Evolutionary conservation across 371 early-diverging fungal species (phyloP), one percentile per base, ranked within the genome.

Genomic region (Rhizopus sp.): DNA sequence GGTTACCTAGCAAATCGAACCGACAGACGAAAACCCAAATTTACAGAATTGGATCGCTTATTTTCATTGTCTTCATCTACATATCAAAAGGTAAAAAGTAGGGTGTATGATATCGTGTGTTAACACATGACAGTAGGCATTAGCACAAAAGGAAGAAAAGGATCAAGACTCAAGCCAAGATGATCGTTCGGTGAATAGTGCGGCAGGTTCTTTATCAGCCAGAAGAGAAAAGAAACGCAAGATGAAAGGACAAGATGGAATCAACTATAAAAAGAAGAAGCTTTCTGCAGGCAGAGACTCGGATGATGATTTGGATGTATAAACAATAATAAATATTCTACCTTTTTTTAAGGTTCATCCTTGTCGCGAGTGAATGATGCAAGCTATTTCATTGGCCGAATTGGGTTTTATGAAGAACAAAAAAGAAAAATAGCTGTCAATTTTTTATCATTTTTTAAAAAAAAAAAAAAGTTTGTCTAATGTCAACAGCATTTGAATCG

Each of bases 21-120:
- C 9, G 84, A 86, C 52, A 80, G 82, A 60, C 75, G 82, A 55
- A 74, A 78, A 50, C 73, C 77, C 55, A 83, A 84, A 56, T 83
- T 83, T 58, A 81, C 81, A 7, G 85, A 85, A 38, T 65, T 79
- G 4, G 88, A 87, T 51, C 76, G 88, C 39, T 61, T 87, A 7
- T 87, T 87, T 51, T 85, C 86, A 29, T 62, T 80, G 55, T 85
- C 86, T 1, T 84, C 84, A 7, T 82, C 86, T 8, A 86, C 86
- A 3, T 86, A 84, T 64, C 81, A 82, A 68, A 86, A 86, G 74
- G 86, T 74, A 71, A 60, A 4, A 13, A 41, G 33, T 42, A 6
- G 40, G 15, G 5, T 30, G 8, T 39, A 46, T 37, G n/a, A 50
- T 40, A 31, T 15, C 37, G 3, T 9, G 23, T 35, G 12, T 38